Base-by-base conservation (phyloP, 2,329 filamentous ascomycete species). In the Xylaria sp. region DNA sequence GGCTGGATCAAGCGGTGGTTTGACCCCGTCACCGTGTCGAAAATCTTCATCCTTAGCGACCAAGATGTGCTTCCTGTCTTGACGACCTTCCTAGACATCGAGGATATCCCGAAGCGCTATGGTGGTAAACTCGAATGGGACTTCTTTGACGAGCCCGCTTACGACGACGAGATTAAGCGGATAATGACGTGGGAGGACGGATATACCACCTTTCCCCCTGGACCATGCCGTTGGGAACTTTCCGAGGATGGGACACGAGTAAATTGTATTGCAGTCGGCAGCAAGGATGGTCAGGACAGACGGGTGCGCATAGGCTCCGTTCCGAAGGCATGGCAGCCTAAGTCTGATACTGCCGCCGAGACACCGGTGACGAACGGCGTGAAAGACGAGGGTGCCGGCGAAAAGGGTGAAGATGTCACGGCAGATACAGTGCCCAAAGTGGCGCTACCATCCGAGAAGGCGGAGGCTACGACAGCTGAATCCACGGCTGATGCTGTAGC, bases 1-100 rank as follows among this genome's bases (percentile, higher is more conserved):
- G 90, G 92, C 73, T 97, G 94, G 93, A 88, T 97, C 81, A 97
- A 97, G 85, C 91, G 92, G 77, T 97, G 94, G 94, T 97, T 97
- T 77, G 92, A 94, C 82, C 94, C 94, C 6, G 93, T 94, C 70
- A 97, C 95, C 40, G 93, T 94, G 3, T 96, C 93, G 76, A 98
- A 98, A 83, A 97, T 98, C 79, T 97, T 97, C 80, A 96, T 98
- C 74, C 88, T 98, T 63, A 86, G 86, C 57, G 84, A 88, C 9
- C 78, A 87, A 64, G 93, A 97, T 80, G 91, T 97, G 62, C 87
- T 90, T 73, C 83, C 90, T 17, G 95, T 93, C 1, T 88, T 98
- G 31, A 87, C 90, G 72, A 85, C 88, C 63, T 97, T 95, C 81
- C 93, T 98, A 78, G 92, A 97, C 62, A 85, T 88, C 0, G 85